Evolutionary conservation across 768 basidiomycete genomes (phyloP).

Genomic region (Mycena galericulata): DNA sequence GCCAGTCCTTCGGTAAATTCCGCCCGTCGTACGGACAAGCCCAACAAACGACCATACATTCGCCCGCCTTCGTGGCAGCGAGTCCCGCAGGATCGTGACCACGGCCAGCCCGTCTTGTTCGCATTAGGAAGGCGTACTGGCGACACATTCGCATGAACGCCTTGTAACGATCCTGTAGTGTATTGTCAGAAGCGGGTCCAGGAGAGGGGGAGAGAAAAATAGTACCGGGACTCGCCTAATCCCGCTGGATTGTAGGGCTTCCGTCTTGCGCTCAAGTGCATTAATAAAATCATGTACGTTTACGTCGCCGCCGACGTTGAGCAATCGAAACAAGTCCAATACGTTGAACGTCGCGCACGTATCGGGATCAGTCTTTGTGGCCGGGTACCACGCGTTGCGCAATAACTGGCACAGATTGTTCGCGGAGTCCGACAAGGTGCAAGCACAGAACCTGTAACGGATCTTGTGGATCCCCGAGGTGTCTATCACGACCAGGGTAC

Average conservation of each 20-base stretch:
- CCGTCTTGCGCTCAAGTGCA: constrained; percentile 2
- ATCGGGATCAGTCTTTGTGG: constrained; percentile 24
- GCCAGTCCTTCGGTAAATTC: constrained; percentile 35
- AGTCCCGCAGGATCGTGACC: constrained; percentile 20
- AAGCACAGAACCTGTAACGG: constrained; percentile 22
- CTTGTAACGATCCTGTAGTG: constrained; percentile 19
- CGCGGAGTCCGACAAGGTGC: background rate
- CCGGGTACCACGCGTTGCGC: constrained; percentile 24
- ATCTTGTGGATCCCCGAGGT: constrained; percentile 21
- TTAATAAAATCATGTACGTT: constrained; percentile 22
- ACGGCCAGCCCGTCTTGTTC: constrained; percentile 3
- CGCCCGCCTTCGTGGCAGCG: constrained; percentile 8
- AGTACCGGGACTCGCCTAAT: background rate
- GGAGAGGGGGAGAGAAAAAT: background rate
- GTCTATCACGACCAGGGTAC: constrained; percentile 27
- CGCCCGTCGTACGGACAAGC: constrained; percentile 34
- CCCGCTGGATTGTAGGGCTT: background rate
- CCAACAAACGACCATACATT: constrained; percentile 35
- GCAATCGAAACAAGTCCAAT: constrained; percentile 22
- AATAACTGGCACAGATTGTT: constrained; percentile 14
- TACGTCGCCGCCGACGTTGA: constrained; percentile 28
- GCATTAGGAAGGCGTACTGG: background rate
- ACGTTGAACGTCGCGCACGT: constrained; percentile 24
- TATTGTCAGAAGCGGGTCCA: background rate
- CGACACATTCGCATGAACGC: constrained; percentile 1